Evolutionary conservation across 2,329 filamentous ascomycete species (phyloP), one percentile per base, ranked within the genome.

Genomic region (Colletotrichum sp.): DNA sequence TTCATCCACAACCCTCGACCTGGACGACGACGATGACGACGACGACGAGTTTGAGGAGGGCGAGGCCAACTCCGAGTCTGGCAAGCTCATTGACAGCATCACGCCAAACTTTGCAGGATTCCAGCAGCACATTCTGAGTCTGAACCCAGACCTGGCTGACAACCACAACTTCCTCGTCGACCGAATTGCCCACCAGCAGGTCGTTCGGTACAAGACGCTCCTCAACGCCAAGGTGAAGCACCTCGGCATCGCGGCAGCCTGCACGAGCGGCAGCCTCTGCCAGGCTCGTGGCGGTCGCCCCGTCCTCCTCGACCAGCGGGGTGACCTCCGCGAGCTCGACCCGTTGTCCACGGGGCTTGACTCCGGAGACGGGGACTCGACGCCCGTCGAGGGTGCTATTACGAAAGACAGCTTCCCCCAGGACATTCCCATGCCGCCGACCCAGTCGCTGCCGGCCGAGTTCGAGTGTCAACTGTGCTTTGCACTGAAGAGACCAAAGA

Each of bases 381-480:
- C 90, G n/a, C 87, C 88, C 6, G 87, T 89, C 3, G 95, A 97
- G 77, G 92, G 92, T 3, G 88, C 90, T 5, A 91, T 96, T 61
- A 92, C 88, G 15, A 86, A 90, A 12, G 93, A 95, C 21, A 93
- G 92, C 76, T 98, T 98, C 79, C 95, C 95, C 1, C 84, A 85
- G 6, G 94, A 95, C 27, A 95, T 98, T 7, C 95, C 95, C 8
- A 90, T 95, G 83, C 96, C 96, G 8, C 95, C 95, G 3, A 93
- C 95, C 4, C 89, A 87, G 72, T 90, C 90, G 18, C 88, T 98
- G 8, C 96, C 96, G 1, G 95, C 95, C 5, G 92, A 96, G 79
- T 96, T 98, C 75, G 96, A 98, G 84, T 98, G 96, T 78, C 93
- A 94, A 47, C 86, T 98, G 27, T 98, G 96, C 84, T 98, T 95